phyloP scores from a whole-genome alignment of 2,329 filamentous ascomycete species.

The Thelonectria olida region DNA sequence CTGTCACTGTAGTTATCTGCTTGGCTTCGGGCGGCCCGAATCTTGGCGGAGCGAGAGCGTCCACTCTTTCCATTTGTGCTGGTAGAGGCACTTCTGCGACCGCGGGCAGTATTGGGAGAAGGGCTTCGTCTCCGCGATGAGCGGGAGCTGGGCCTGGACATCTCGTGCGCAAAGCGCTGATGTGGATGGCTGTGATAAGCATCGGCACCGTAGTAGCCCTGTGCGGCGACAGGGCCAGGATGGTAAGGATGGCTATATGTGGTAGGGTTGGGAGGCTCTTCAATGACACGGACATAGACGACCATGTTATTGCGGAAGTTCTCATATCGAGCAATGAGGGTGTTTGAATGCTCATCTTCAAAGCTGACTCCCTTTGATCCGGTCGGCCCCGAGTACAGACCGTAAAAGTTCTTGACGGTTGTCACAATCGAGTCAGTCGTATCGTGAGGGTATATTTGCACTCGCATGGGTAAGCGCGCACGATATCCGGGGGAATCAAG shows the following conservation, averaged over 20 bases:
- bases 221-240: conserved; percentile 59
- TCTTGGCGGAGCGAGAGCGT: conserved; percentile 76
- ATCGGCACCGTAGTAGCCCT: conserved; percentile 65
- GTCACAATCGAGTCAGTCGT: conserved; percentile 97
- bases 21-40: conserved; percentile 59
- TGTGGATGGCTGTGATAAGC: conserved; percentile 56
- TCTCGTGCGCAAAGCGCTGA: conserved; percentile 66
- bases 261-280: conserved; percentile 59
- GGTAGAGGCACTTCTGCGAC: conserved; percentile 80
- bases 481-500: conserved; percentile 73
- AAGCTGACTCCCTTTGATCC: conserved; percentile 89
- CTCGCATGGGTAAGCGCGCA: conserved; percentile 83
- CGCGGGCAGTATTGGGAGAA: conserved; percentile 75
- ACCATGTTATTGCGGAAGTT: conserved; percentile 94
- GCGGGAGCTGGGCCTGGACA: conserved; percentile 75
- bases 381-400: conserved; percentile 80
- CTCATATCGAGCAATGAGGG: conserved; percentile 93
- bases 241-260: conserved; percentile 62
- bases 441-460: conserved; percentile 94
- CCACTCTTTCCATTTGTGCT: conserved; percentile 70
- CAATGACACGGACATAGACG: conserved; percentile 89
- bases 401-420: conserved; percentile 99
- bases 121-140: conserved; percentile 80
- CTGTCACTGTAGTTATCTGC: conserved; percentile 73
- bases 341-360: conserved; percentile 88